Evolutionary conservation across 192 early-diverging fungal species (phyloP), one percentile per base, ranked within the genome.

Genomic region (Backusella mclennaniae): DNA sequence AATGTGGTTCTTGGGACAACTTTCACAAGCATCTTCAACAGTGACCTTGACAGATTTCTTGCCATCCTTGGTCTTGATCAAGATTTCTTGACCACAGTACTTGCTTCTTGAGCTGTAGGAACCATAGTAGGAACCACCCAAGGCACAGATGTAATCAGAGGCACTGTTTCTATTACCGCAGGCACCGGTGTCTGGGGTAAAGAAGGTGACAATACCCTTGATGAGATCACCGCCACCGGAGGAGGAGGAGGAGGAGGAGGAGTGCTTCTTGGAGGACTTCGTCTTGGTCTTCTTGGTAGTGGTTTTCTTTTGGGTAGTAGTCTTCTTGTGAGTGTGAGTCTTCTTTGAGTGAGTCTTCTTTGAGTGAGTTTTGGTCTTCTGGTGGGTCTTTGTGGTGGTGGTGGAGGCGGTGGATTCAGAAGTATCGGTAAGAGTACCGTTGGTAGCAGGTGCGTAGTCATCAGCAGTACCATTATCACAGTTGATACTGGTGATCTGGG

Each of bases 1-100:
- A 69, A 84, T 68, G 36, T 80, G 73, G 11, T 76, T 52, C 15
- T 77, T 67, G 8, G 41, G 42, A 74, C 86, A 87, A 69, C 44
- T 77, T 15, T 84, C 84, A 77, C 86, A 87, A 39, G 79, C 84
- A 67, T 87, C 86, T 7, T 69, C 75, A 26, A 85, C 78, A 11
- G 73, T 78, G 12, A 83, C 86, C 23, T 74, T 78, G 31, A 83
- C 81, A 29, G 79, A 72, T 19, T 73, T 71, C 14, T 77, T 73
- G 67, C 83, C 83, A 42, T 78, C 80, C 6, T 76, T 78, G 36
- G 69, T 78, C 6, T 44, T 56, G 74, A 85, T 79, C 56, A 70
- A 21, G 46, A 85, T 78, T n/a, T 77, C 71, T n/a, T 59, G 69
- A 19, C 83, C 84, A 71, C 86, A 85, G 23, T 71, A 71, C 9